Conservation (phyloP, 192 early-diverging fungal genomes). For the Coemansia sp. region DNA sequence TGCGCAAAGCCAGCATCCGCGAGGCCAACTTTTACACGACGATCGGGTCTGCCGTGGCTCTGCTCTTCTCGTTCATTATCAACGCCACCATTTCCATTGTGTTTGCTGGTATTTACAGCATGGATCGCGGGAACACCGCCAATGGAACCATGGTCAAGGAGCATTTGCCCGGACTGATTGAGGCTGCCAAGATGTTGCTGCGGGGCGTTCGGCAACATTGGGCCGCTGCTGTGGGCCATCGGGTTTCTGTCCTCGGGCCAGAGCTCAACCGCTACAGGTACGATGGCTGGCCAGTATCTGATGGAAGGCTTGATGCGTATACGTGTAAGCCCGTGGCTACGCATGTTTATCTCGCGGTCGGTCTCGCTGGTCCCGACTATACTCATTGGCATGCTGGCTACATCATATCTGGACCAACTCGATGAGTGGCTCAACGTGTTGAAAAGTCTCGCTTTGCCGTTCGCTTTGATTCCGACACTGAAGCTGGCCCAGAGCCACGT, state of each 20-base stretch:
- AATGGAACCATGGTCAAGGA: constrained; percentile 8
- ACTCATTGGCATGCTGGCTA: constrained; percentile 61
- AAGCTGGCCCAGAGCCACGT: constrained; percentile 55
- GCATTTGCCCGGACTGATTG: constrained; percentile 60
- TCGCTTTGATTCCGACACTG: constrained; percentile 63
- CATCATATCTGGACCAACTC: constrained; percentile 60
- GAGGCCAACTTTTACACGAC: constrained; percentile 71
- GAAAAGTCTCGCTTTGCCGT: constrained; percentile 66
- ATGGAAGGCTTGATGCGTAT: constrained; percentile 80
- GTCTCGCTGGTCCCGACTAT: constrained; percentile 65
- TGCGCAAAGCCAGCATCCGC: constrained; percentile 55
- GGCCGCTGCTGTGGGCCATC: constrained; percentile 76
- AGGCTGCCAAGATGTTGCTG: constrained; percentile 61
- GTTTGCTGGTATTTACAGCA: constrained; percentile 52
- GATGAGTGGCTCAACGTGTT: constrained; percentile 70
- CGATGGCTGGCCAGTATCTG: constrained; percentile 86
- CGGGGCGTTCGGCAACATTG: constrained; percentile 57
- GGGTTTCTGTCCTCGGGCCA: constrained; percentile 82
- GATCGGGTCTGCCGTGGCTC: constrained; percentile 60
- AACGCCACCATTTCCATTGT: constrained; percentile 30
- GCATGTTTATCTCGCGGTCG: constrained; percentile 61
- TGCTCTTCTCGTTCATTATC: constrained; percentile 63
- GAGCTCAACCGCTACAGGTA: constrained; percentile 84
- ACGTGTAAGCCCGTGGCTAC: constrained; percentile 61
- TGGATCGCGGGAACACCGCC: background rate